A percentile compares a stretch with the other conserved stretches of the same genome.
phyloP scores from a whole-genome alignment of 2,329 filamentous ascomycete species.

The Periconia digitata region DNA sequence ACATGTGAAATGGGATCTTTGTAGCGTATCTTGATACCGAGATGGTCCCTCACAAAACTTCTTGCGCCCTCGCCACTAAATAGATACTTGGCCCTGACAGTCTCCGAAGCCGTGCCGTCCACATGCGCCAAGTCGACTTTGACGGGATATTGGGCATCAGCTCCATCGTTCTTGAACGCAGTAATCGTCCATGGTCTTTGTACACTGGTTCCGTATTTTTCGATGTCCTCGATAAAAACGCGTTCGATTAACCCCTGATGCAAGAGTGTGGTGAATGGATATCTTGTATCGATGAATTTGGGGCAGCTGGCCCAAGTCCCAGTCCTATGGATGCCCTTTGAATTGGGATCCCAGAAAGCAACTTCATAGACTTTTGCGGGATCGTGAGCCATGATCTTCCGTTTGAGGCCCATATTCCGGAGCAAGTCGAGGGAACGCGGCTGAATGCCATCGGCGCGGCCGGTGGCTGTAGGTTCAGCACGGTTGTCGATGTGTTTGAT shows the following conservation, averaged over 20 bases:
- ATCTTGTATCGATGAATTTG: conserved; percentile 70
- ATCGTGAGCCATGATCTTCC: conserved; percentile 81
- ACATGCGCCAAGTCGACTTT: conserved; percentile 76
- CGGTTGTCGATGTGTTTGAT: conserved; percentile 95
- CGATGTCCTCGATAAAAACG: conserved; percentile 63
- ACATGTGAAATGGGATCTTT: conserved; percentile 66
- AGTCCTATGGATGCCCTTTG: conserved; percentile 59
- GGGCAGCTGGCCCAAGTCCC: conserved; percentile 85
- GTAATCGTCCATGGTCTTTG: conserved; percentile 65
- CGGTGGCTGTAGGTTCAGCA: conserved; percentile 79
- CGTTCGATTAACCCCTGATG: conserved; percentile 65
- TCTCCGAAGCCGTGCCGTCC: conserved; percentile 71
- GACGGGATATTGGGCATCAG: conserved; percentile 73
- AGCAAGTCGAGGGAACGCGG: conserved; percentile 84
- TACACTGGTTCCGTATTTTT: conserved; percentile 59
- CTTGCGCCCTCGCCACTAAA: conserved; percentile 65
- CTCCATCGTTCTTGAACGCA: conserved; percentile 62
- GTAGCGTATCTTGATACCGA: conserved; percentile 67
- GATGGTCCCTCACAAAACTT: conserved; percentile 61
- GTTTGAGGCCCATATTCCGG: conserved; percentile 86
- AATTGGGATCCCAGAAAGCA: conserved; percentile 64
- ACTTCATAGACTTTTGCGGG: conserved; percentile 82
- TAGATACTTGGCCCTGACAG: conserved; percentile 61
- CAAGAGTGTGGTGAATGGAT: conserved; percentile 64
- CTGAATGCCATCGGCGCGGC: conserved; percentile 89